These are phyloP conservation scores for Debaryomyces castellii DNA, from an alignment of 805 yeast species.

Conservation along the genomic window DNA sequence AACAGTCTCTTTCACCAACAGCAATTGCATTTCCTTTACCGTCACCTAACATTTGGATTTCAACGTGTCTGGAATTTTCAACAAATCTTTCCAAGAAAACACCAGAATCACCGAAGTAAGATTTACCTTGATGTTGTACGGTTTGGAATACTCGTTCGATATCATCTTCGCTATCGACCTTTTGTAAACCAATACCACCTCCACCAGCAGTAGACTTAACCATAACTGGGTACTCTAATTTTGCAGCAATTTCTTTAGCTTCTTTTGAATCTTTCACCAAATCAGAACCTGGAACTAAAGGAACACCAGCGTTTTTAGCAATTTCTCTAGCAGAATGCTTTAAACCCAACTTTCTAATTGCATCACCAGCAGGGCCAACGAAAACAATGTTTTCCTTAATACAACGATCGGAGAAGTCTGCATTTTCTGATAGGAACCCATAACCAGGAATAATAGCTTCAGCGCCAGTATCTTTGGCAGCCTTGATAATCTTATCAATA, in stretches of 20 bases:
- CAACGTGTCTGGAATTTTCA: conserved; percentile 94
- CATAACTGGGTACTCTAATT: conserved; percentile 87
- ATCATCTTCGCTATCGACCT: conserved; percentile 81
- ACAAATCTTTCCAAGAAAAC: conserved; percentile 94
- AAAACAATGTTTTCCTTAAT: conserved; percentile 79
- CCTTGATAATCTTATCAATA: conserved; percentile 79
- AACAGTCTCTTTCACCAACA: conserved; percentile 95
- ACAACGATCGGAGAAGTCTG: conserved; percentile 91
- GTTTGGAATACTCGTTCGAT: conserved; percentile 83
- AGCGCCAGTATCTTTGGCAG: conserved; percentile 80
- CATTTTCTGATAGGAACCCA: conserved; percentile 94
- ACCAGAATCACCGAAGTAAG: conserved; percentile 93
- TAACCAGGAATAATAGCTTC: conserved; percentile 98
- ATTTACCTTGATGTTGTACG: conserved; percentile 89
- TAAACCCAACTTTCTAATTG: conserved; percentile 85
- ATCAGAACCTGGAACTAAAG: conserved; percentile 96
- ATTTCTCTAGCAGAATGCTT: conserved; percentile 97
- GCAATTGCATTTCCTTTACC: conserved; percentile 93
- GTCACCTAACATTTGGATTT: conserved; percentile 94
- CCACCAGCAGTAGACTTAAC: conserved; percentile 98
- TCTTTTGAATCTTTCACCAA: conserved; percentile 69
- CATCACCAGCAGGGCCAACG: conserved; percentile 96
- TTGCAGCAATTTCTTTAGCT: conserved; percentile 72
- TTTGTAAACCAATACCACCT: conserved; percentile 97
- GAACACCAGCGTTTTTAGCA: conserved; percentile 89